phyloP scores from a whole-genome alignment of 371 early-diverging fungal genomes.

The Dichotomocladium elegans region DNA sequence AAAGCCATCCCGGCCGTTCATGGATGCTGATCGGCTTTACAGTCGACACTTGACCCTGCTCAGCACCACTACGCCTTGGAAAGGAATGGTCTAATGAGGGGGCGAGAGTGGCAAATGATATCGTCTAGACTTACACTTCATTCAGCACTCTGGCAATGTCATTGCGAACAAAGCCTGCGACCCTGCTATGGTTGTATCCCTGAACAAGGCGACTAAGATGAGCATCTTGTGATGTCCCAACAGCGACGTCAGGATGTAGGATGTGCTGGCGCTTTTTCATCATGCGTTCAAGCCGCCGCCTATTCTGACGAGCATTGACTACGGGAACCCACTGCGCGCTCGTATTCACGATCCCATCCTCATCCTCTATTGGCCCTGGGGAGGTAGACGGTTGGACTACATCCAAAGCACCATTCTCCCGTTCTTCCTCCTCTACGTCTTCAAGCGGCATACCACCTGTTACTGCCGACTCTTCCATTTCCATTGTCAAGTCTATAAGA shows the following conservation, averaged over 20 bases:
- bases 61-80: no score
- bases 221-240: no score
- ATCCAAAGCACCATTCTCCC: no score
- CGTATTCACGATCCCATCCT: slow-evolving; percentile 33
- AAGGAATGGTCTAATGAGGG: no score
- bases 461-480: slow-evolving; percentile 20
- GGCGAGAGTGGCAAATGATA: no score
- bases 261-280: slow-evolving; percentile 8
- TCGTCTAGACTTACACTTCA: no score
- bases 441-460: slow-evolving; percentile 3
- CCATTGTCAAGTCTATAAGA: slow-evolving; percentile 77
- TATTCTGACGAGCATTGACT: slow-evolving; percentile 18
- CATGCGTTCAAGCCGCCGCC: slow-evolving; percentile 11
- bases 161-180: slow-evolving; percentile 34
- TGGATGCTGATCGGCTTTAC: slow-evolving; percentile 29
- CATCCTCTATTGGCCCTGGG: background rate
- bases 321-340: slow-evolving; percentile 44
- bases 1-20: slow-evolving; percentile 60
- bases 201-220: slow-evolving; percentile 45
- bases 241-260: slow-evolving; percentile 12
- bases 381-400: background rate
- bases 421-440: background rate
- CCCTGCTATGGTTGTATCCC: slow-evolving; percentile 40
- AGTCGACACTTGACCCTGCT: no score
- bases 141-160: slow-evolving; percentile 45